A percentile compares a stretch with the other conserved stretches of the same genome.
Conservation (phyloP, 2,329 filamentous ascomycete genomes). For the Stachybotrys elegans region DNA sequence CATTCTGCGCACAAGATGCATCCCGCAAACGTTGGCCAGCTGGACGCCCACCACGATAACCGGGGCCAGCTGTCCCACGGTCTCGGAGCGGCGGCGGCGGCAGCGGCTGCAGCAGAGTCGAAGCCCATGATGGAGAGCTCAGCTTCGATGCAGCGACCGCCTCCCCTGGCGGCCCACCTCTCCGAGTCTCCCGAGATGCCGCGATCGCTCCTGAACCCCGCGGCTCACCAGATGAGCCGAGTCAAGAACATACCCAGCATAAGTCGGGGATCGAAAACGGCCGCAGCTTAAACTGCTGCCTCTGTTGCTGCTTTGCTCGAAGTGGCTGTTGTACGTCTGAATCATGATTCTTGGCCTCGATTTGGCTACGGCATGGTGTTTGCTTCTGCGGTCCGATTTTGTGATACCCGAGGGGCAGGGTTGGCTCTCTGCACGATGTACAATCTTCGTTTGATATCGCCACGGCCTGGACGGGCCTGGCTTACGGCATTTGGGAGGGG, state of each 20-base stretch:
- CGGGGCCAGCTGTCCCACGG: slow-evolving; percentile 10
- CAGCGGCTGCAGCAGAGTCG: slow-evolving; percentile 12
- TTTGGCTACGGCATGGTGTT: slow-evolving; percentile 17
- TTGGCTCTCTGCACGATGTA: slow-evolving; percentile 16
- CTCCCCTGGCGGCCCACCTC: slow-evolving; percentile 18
- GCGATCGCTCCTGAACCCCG: slow-evolving; percentile 27
- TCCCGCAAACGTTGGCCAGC: slow-evolving; percentile 26
- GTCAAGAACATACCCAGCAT: slow-evolving; percentile 23
- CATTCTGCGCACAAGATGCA: slow-evolving; percentile 61
- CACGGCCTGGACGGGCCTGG: no score
- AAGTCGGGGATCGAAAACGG: slow-evolving; percentile 28
- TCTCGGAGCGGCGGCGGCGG: slow-evolving; percentile 7
- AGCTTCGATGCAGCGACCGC: slow-evolving; percentile 18
- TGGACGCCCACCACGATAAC: slow-evolving; percentile 6
- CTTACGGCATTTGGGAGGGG: no score
- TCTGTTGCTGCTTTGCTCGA: neutral
- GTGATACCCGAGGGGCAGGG: slow-evolving; percentile 31
- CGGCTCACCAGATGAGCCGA: slow-evolving; percentile 27
- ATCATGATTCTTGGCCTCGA: slow-evolving; percentile 6
- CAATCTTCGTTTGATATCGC: slow-evolving; percentile 13
- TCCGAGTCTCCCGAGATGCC: slow-evolving; percentile 41
- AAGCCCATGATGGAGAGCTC: slow-evolving; percentile 19
- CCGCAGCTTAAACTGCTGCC: slow-evolving; percentile 25
- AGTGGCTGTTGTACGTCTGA: neutral
- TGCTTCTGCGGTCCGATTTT: slow-evolving; percentile 25